Base-by-base conservation (phyloP, 257 asterid genomes). In the Prunella vulgaris region DNA sequence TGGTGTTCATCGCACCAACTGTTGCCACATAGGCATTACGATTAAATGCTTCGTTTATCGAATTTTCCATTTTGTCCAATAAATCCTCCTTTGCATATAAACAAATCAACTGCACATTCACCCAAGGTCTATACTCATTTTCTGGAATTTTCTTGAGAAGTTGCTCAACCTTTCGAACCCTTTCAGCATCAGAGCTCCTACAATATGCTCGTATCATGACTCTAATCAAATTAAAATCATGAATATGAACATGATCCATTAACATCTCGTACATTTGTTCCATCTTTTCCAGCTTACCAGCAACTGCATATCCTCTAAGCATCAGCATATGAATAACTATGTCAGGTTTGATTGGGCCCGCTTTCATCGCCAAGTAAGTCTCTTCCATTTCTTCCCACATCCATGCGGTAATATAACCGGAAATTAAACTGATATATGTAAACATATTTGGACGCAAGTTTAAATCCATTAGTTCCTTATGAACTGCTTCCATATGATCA, bases 361-460 rank as follows among this genome's bases (percentile, higher is more conserved):
- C 82, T 77, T 82, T 78, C 96, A 94, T 82, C 17, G 71, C 25
- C 53, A 33, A 59, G 75, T 81, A 90, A 12, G 90, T 79, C 74
- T 81, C 83, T 73, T 90, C 99, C 96, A 93, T 78, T 60, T 78
- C 74, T 54, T 84, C 85, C 95, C 99, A 94, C 88, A 70, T 91
- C 96, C 97, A 91, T 7, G 96, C 96, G 17, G 93, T 86, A 32
- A 94, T 68, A 80, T 94, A 89, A 51, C 99, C 97, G 56, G 85
- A 78, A 46, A 94, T 86, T 76, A 94, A 30, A 66, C 63, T 68
- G 67, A 74, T 86, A 81, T 86, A 91, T 4, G 97, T 91, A 20
- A n/a, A 10, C 52, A 78, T 8, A 67, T 82, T 84, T 3, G 90
- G 93, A 66, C 72, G 76, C 64, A 89, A 75, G 60, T 82, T 81